A percentile compares a stretch with the other conserved stretches of the same genome.
Evolutionary conservation across 208 protist species (phyloP).

Genomic region (Acanthamoeba sp.): DNA sequence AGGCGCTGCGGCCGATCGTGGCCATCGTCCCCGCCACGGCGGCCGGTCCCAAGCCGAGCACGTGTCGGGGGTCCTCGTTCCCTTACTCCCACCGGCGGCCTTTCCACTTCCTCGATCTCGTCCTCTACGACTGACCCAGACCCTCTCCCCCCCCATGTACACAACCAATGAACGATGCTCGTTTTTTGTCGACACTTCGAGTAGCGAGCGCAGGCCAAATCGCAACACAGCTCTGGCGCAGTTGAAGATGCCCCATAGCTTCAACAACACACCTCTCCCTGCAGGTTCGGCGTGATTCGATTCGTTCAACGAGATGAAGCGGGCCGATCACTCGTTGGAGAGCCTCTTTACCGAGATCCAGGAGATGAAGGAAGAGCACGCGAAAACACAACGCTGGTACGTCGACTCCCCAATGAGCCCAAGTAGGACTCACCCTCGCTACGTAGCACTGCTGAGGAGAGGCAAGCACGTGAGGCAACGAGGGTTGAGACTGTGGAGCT

Average conservation of each 20-base stretch:
- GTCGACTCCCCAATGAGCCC: neutral
- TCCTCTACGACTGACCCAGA: neutral
- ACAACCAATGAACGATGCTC: neutral
- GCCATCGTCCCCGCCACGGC: neutral
- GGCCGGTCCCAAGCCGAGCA: neutral
- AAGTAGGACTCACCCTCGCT: too few species aligned
- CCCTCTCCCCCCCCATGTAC: neutral
- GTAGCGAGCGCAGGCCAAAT: too few species aligned
- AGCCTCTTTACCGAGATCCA: neutral
- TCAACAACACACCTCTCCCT: too few species aligned
- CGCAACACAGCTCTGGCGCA: too few species aligned
- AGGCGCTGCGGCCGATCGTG: conserved; percentile 8
- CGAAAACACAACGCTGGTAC: neutral
- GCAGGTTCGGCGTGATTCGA: too few species aligned
- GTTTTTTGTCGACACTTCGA: neutral
- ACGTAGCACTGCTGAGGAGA: neutral
- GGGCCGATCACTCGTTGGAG: neutral
- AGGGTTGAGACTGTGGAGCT: neutral
- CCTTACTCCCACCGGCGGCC: neutral
- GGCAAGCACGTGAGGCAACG: neutral
- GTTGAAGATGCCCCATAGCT: too few species aligned
- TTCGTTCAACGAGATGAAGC: neutral
- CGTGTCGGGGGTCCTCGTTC: neutral
- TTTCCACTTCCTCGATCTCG: neutral
- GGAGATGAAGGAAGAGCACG: neutral